Evolutionary conservation across 768 basidiomycete species (phyloP), one percentile per base, ranked within the genome.

Genomic region (Jaapia argillacea): DNA sequence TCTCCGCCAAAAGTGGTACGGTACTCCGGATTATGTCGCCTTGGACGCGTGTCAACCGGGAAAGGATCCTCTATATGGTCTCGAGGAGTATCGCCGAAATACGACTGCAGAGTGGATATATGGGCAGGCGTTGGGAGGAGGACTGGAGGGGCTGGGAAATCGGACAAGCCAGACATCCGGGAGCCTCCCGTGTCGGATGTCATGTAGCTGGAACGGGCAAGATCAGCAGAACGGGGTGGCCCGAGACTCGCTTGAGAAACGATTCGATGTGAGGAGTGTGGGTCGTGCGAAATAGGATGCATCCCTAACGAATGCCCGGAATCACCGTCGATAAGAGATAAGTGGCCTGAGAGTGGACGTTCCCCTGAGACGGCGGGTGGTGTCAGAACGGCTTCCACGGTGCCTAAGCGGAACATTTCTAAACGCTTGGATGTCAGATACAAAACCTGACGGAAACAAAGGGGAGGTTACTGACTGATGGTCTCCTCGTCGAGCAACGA

Each of bases 91-190:
- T 55, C 53, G 24, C 69, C 67, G 48, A 68, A 68, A 46, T 67
- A 74, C 0, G 74, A 58, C 27, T 65, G 64, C 18, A 75, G 45
- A n/a, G 72, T 56, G 5, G 70, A 68, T 50, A 67, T 57, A 40
- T 65, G 65, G 28, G 56, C 56, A 35, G 54, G 51, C 22, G 59
- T 51, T 14, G 48, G 42, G 40, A 51, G 42, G n/a, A 58, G 52
- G 2, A 46, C 46, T 0, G 83, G 83, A 3, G 83, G 83, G 6
- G 60, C 61, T 1, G 83, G 84, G 55, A 86, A 86, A 52, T 85
- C 84, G 3, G 81, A 84, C 12, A 85, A 68, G 6, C 69, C 68
- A 1, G 83, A 85, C 68, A 86, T 85, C 24, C 70, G 69, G 1
- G 84, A 85, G 6, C 63, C 48, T 27, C 59, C 64, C 0, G 80